Evolutionary conservation across 2,329 filamentous ascomycete species (phyloP), one percentile per base, ranked within the genome.

Genomic region (Alternaria incomplexa): DNA sequence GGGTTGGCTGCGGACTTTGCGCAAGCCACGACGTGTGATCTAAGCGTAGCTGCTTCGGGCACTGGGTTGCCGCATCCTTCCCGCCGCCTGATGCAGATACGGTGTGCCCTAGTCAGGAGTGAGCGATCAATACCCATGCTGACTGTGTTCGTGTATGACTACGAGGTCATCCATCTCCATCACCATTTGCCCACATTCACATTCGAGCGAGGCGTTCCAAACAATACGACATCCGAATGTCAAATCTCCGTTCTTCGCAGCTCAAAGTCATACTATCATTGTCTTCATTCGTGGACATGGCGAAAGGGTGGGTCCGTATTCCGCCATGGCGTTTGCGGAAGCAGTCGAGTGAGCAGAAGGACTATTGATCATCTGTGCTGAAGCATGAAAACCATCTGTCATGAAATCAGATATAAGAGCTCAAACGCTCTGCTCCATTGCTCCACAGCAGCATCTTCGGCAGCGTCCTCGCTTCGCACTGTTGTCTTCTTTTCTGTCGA

Each of bases 381-480:
- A 1, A 12, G 54, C 9, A 22, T 55, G 25, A 50, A n/a, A 4
- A 3, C 54, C 13, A n/a, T 23, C 17, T 20, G 3, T 8, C 3
- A 25, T 22, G 9, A 6, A 22, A 36, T 17, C 13, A n/a, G 5
- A n/a, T 56, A 62, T 62, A 64, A 64, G 52, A 50, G 45, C 9
- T 20, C 22, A 43, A 22, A 17, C 30, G 3, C 3, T 9, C 58
- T 58, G 40, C 48, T 55, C 51, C 26, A 26, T 17, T 5, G 26
- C 15, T 46, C 20, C 30, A 67, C 45, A 58, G 57, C 60, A 67
- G 50, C 26, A 48, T 13, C 43, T 36, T 36, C 17, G 23, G 20
- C 28, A 51, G 28, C 17, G 15, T 36, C 0, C 13, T 8, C 28
- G 20, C 30, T 20, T 52, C 20, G 36, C 25, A 23, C 32, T 32